Conservation (phyloP, 2,329 filamentous ascomycete species). For the Claviceps pazoutovae region DNA sequence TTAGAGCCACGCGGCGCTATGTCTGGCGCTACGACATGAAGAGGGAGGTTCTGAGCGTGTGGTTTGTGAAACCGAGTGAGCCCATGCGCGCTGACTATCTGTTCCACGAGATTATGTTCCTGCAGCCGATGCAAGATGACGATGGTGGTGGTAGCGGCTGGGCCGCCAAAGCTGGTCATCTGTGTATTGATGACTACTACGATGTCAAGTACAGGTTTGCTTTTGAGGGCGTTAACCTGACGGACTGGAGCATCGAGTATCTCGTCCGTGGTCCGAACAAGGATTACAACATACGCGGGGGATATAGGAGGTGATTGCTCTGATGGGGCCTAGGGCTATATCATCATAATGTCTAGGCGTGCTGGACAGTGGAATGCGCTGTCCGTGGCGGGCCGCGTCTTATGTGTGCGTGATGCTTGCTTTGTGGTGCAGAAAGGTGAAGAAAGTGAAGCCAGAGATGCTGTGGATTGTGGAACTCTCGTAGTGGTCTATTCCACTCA, state of each 20-base stretch:
- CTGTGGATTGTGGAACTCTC: too few species aligned
- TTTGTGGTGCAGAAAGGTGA: too few species aligned
- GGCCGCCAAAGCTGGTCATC: slow-evolving; percentile 51
- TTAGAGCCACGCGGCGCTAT: slow-evolving; percentile 52
- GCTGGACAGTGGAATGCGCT: too few species aligned
- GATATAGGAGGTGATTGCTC: slow-evolving; percentile 28
- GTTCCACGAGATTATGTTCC: slow-evolving; percentile 61
- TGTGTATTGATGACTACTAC: slow-evolving; percentile 61
- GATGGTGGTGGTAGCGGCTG: slow-evolving; percentile 27
- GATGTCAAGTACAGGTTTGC: slow-evolving; percentile 55
- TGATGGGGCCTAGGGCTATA: too few species aligned
- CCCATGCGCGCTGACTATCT: slow-evolving; percentile 51
- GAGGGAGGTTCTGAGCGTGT: slow-evolving; percentile 50
- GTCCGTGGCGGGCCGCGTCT: too few species aligned
- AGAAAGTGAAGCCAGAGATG: too few species aligned
- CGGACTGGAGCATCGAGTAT: slow-evolving; percentile 47
- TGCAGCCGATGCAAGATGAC: slow-evolving; percentile 20
- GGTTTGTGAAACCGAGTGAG: slow-evolving; percentile 58
- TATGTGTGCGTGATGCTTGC: too few species aligned
- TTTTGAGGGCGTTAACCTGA: slow-evolving; percentile 43
- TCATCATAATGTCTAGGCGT: too few species aligned
- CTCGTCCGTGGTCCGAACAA: slow-evolving; percentile 59
- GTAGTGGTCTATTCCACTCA: too few species aligned
- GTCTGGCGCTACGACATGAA: slow-evolving; percentile 55
- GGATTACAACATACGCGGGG: slow-evolving; percentile 49